Evolutionary conservation across 164 flowering plant species (phyloP).

Genomic region (Vitis vinifera): DNA sequence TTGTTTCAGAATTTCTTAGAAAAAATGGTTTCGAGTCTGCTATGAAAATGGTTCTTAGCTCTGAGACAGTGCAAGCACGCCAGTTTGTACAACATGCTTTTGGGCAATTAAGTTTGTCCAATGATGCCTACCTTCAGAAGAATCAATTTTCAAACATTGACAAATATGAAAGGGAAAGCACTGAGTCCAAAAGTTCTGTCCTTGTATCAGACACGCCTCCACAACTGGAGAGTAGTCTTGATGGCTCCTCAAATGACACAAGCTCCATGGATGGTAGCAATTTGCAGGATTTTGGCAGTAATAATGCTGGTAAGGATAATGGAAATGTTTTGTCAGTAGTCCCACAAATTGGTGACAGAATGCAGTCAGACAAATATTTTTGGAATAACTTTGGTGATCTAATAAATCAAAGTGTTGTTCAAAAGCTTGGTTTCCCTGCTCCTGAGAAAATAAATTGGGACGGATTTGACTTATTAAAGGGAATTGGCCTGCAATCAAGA

Average conservation of each 20-base stretch:
- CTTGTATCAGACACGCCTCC: conserved; percentile 13
- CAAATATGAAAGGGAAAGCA: conserved; percentile 12
- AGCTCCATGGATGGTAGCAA: conserved; percentile 11
- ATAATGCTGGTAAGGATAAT: conserved; percentile 11
- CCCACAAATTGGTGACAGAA: conserved; percentile 24
- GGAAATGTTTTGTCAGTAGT: conserved; percentile 14
- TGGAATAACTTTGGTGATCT: conserved; percentile 69
- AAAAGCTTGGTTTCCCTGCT: conserved; percentile 68
- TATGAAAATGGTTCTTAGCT: conserved; percentile 55
- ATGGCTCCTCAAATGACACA: conserved; percentile 24
- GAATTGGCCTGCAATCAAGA: conserved; percentile 57
- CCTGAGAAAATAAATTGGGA: conserved; percentile 83
- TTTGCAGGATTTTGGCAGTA: conserved; percentile 6
- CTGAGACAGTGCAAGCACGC: conserved; percentile 79
- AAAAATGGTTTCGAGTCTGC: conserved; percentile 60
- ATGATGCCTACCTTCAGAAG: conserved; percentile 36
- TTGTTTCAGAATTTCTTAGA: conserved; percentile 67
- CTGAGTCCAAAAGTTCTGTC: conserved; percentile 15
- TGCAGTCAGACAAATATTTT: conserved; percentile 47
- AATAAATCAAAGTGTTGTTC: conserved; percentile 58
- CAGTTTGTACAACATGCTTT: conserved; percentile 90
- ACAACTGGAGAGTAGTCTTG: conserved; percentile 12
- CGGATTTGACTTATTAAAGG: conserved; percentile 61
- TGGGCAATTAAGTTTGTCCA: conserved; percentile 67
- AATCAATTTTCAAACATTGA: conserved; percentile 19